These are phyloP conservation scores for Plasmodium gaboni DNA, from an alignment of 169 alveolate species.

Conservation along the genomic window DNA sequence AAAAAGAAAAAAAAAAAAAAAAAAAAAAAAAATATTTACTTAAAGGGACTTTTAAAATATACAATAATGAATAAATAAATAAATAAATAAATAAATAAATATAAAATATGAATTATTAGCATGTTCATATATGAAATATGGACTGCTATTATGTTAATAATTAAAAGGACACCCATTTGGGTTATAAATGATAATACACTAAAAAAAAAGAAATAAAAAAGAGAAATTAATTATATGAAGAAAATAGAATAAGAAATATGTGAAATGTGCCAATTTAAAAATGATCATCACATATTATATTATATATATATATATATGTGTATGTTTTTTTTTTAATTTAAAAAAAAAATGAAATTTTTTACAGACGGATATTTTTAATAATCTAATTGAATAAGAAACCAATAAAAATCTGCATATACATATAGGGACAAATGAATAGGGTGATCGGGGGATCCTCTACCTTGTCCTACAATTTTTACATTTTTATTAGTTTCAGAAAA, in stretches of 20 bases:
- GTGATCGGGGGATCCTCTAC: slow-evolving; percentile 60
- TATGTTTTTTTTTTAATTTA: too few species aligned
- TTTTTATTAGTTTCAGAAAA: slow-evolving; percentile 30
- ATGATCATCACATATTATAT: not conserved
- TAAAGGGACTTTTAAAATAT: too few species aligned
- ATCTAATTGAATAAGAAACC: slow-evolving; percentile 51
- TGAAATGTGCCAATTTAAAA: not conserved
- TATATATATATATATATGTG: not conserved
- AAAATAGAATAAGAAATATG: not conserved
- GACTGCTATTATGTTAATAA: too few species aligned
- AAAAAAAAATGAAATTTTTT: not conserved
- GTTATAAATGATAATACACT: too few species aligned
- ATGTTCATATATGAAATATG: too few species aligned
- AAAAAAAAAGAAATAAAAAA: too few species aligned
- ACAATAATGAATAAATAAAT: too few species aligned
- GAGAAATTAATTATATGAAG: not conserved
- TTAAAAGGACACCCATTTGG: too few species aligned
- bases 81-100: too few species aligned
- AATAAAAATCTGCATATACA: slow-evolving; percentile 46
- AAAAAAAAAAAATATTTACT: too few species aligned
- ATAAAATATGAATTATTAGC: too few species aligned
- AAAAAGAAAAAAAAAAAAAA: too few species aligned
- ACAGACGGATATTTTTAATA: not conserved
- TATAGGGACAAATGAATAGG: slow-evolving; percentile 45
- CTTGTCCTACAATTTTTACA: slow-evolving; percentile 72